phyloP scores from a whole-genome alignment of 306 rosid species.

The Trifolium dubium region DNA sequence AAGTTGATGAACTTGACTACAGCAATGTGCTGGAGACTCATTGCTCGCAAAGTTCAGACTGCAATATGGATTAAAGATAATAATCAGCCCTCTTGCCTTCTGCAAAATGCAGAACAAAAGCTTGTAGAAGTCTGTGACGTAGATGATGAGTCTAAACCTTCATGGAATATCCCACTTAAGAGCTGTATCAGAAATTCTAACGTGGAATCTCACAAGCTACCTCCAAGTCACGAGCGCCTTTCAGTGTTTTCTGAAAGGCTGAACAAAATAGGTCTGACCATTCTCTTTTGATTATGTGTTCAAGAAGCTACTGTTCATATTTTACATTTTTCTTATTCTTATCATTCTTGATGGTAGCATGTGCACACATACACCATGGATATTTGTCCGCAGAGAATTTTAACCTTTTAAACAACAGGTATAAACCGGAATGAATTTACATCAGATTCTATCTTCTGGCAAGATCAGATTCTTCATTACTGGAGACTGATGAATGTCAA shows the following conservation, averaged over 20 bases:
- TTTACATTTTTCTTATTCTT: slow-evolving; percentile 19
- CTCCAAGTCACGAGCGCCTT: slow-evolving; percentile 66
- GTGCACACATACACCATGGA: slow-evolving; percentile 1
- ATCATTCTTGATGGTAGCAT: slow-evolving; percentile 3
- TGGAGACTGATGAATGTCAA: slow-evolving; percentile 74
- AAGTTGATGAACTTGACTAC: slow-evolving; percentile 77
- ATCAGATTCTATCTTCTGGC: slow-evolving; percentile 69
- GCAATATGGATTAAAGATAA: slow-evolving; percentile 92
- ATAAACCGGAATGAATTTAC: slow-evolving; percentile 64
- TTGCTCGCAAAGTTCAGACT: slow-evolving; percentile 84
- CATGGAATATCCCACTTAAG: slow-evolving; percentile 74
- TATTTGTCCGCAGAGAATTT: neutral
- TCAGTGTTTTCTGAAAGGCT: slow-evolving; percentile 70
- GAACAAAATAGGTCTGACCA: slow-evolving; percentile 66
- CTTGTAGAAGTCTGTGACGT: slow-evolving; percentile 68
- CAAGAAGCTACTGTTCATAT: slow-evolving; percentile 37
- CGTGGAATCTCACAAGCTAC: slow-evolving; percentile 57
- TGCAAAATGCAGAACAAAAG: slow-evolving; percentile 56
- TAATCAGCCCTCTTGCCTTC: slow-evolving; percentile 65
- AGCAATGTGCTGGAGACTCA: slow-evolving; percentile 96
- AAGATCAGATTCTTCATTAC: slow-evolving; percentile 70
- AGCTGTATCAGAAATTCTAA: slow-evolving; percentile 61
- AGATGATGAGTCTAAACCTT: slow-evolving; percentile 65
- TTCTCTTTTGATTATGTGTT: slow-evolving; percentile 28
- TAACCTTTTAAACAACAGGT: slow-evolving; percentile 52